Conservation (phyloP, 2,329 filamentous ascomycete species). For the Annulohypoxylon truncatum region DNA sequence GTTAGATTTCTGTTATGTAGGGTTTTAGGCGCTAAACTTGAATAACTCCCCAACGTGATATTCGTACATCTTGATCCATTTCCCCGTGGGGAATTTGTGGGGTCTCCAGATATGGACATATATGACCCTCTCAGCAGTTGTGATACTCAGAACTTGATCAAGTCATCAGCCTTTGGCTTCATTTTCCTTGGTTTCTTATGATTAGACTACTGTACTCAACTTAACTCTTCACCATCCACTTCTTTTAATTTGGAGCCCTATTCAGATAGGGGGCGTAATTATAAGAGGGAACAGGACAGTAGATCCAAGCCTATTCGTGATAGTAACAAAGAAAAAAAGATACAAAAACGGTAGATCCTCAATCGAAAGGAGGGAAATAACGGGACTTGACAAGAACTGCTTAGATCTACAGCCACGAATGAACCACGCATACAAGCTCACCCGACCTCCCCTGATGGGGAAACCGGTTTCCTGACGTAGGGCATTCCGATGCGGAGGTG, state of each 20-base stretch:
- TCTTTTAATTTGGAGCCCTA: background rate
- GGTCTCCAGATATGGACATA: background rate
- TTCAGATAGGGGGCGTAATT: background rate
- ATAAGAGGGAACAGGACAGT: too few species aligned
- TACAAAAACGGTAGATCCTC: too few species aligned
- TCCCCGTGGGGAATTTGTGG: background rate
- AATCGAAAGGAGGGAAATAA: background rate
- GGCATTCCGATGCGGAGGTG: conserved; percentile 15
- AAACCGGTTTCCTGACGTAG: background rate
- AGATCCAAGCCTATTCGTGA: too few species aligned
- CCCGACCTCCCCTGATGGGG: background rate
- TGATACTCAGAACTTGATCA: background rate
- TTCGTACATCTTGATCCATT: background rate
- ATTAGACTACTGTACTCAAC: background rate
- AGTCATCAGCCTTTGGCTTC: background rate
- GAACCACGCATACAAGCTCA: too few species aligned
- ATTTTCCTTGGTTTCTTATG: background rate
- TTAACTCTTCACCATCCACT: background rate
- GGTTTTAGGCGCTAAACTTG: conserved; percentile 48
- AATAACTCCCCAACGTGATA: background rate
- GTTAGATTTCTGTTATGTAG: conserved; percentile 51
- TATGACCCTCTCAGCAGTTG: background rate
- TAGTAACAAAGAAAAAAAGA: background rate
- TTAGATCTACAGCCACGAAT: background rate
- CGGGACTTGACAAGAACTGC: background rate